Evolutionary conservation across 2,329 filamentous ascomycete genomes (phyloP).

Genomic region (Teratosphaeria gauchensis): DNA sequence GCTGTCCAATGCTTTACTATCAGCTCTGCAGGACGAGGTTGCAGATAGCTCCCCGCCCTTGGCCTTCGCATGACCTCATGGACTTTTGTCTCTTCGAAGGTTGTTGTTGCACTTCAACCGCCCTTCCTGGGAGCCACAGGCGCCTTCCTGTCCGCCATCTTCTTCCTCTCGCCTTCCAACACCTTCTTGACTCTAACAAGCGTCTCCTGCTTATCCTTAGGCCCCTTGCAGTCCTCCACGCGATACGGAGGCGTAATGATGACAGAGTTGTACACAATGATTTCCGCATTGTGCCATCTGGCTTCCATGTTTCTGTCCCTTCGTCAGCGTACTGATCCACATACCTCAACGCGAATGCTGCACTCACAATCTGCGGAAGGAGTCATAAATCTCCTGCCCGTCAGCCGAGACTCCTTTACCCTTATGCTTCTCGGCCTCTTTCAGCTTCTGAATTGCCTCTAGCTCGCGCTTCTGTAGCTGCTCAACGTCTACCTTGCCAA

Average conservation of each 20-base stretch:
- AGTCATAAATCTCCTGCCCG: constrained; percentile 55
- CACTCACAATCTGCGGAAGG: constrained; percentile 47
- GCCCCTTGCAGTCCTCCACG: constrained; percentile 43
- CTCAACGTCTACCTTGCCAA: constrained; percentile 45
- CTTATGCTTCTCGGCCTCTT: constrained; percentile 47
- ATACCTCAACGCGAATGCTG: too few species aligned
- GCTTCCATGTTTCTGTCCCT: constrained; percentile 33
- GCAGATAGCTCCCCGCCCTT: too few species aligned
- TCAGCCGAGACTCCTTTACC: constrained; percentile 53
- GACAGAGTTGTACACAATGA: constrained; percentile 53
- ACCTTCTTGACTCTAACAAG: constrained; percentile 36
- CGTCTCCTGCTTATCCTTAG: constrained; percentile 33
- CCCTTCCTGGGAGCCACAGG: constrained; percentile 6
- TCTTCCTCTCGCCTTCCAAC: constrained; percentile 37
- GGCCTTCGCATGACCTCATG: too few species aligned
- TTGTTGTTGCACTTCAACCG: neutral
- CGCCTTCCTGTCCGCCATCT: constrained; percentile 25
- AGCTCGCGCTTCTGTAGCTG: constrained; percentile 47
- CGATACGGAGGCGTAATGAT: constrained; percentile 50
- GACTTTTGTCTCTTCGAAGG: too few species aligned
- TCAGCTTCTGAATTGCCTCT: constrained; percentile 45
- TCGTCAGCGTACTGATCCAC: too few species aligned
- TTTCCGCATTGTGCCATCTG: constrained; percentile 49
- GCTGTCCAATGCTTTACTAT: too few species aligned
- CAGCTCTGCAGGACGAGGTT: too few species aligned